These are phyloP conservation scores for Colletotrichum paranaense DNA, from an alignment of 2,329 filamentous ascomycete genomes.

Conservation along the genomic window DNA sequence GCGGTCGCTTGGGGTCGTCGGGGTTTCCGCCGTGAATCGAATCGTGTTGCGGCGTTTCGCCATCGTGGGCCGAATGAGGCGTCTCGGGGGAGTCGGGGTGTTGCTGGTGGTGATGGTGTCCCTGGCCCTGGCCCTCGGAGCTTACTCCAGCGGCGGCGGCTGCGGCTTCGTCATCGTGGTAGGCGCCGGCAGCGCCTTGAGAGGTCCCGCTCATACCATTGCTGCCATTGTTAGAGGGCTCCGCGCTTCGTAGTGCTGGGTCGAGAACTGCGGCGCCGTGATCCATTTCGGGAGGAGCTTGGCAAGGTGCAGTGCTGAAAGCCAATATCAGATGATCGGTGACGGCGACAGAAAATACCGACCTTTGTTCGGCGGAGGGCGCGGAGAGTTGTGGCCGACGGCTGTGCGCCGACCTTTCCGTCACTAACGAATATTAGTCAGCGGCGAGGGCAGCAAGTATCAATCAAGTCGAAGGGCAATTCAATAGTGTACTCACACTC, in stretches of 20 bases:
- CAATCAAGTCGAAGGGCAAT: not conserved
- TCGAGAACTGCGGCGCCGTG: conserved; percentile 30
- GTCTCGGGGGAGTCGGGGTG: conserved; percentile 25
- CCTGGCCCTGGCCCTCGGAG: not conserved
- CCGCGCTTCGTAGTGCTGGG: conserved; percentile 28
- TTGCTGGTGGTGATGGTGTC: conserved; percentile 1
- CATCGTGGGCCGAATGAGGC: conserved; percentile 22
- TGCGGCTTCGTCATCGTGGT: conserved; percentile 1
- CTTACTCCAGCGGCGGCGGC: not conserved
- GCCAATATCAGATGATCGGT: conserved; percentile 30
- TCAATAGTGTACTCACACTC: not conserved
- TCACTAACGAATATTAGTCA: conserved; percentile 29
- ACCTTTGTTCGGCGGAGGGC: conserved; percentile 12
- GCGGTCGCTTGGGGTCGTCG: conserved; percentile 71
- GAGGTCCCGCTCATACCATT: not conserved
- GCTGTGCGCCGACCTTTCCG: conserved; percentile 30
- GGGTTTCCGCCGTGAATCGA: conserved; percentile 34
- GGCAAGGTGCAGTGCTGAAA: conserved; percentile 11
- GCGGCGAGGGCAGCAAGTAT: not conserved
- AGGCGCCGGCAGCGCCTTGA: not conserved
- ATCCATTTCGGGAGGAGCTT: conserved; percentile 24
- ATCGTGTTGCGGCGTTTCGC: conserved; percentile 27
- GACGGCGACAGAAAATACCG: conserved; percentile 33
- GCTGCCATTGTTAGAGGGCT: conserved; percentile 1
- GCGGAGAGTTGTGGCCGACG: not conserved